Conservation (phyloP, 2,329 filamentous ascomycete species). For the Diaporthe longicolla region DNA sequence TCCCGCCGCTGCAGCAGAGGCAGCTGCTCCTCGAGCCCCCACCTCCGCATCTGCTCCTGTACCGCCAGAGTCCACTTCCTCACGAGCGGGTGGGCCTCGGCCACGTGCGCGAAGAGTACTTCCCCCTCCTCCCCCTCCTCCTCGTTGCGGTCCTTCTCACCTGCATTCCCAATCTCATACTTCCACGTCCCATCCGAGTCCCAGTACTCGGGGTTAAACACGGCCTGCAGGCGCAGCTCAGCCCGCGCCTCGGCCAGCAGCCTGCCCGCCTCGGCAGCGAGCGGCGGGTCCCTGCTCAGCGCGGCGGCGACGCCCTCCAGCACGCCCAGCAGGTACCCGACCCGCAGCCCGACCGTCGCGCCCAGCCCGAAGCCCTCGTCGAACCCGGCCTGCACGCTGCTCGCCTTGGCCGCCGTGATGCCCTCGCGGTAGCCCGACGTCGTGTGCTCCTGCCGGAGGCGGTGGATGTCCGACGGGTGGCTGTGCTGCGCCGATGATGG, state of each 20-base stretch:
- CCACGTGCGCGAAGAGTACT: constrained; percentile 73
- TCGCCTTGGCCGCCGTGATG: constrained; percentile 80
- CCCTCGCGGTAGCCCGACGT: constrained; percentile 95
- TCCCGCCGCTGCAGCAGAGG: constrained; percentile 39
- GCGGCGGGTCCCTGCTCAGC: constrained; percentile 49
- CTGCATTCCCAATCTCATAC: constrained; percentile 70
- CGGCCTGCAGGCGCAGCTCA: constrained; percentile 71
- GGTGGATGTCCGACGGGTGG: constrained; percentile 76
- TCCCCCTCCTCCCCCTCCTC: constrained; percentile 58
- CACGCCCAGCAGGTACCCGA: constrained; percentile 82
- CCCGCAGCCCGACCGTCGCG: constrained; percentile 81
- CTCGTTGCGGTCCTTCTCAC: constrained; percentile 48
- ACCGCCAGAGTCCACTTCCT: constrained; percentile 70
- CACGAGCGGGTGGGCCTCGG: constrained; percentile 76
- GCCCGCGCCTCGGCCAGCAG: constrained; percentile 65
- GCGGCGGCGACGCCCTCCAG: constrained; percentile 78
- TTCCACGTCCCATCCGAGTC: constrained; percentile 79
- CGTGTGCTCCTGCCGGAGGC: constrained; percentile 81
- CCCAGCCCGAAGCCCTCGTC: constrained; percentile 92
- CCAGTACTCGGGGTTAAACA: constrained; percentile 79
- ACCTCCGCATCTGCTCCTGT: constrained; percentile 57
- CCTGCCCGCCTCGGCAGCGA: constrained; percentile 45
- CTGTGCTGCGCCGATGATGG: neutral
- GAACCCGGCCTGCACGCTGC: constrained; percentile 87
- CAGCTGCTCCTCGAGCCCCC: constrained; percentile 45